Conservation (phyloP, 441 rosid species). For the Adansonia rubrostipa region DNA sequence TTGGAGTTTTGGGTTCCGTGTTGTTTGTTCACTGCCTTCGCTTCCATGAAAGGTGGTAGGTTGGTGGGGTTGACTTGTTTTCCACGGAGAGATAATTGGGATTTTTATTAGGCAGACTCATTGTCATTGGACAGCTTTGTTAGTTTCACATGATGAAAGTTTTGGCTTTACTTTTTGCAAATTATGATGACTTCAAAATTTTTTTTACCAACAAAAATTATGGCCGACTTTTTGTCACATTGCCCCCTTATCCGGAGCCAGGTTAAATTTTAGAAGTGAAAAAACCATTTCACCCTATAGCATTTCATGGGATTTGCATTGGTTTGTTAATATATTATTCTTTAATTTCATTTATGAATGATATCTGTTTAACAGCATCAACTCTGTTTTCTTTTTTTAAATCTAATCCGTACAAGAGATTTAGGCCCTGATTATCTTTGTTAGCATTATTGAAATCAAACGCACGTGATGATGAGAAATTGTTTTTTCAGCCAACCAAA, state of each 20-base stretch:
- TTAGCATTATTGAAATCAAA: slow-evolving; percentile 14
- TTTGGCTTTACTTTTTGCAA: slow-evolving; percentile 28
- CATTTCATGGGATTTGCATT: slow-evolving; percentile 9
- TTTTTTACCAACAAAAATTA: background rate
- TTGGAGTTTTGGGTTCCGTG: slow-evolving; percentile 29
- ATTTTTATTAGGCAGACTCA: slow-evolving; percentile 29
- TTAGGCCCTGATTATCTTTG: background rate
- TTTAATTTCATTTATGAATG: slow-evolving; percentile 9
- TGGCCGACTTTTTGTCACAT: slow-evolving; percentile 33
- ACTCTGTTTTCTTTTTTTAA: background rate
- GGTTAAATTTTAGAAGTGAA: slow-evolving; percentile 7
- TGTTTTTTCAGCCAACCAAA: background rate
- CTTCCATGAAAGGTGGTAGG: slow-evolving; percentile 75
- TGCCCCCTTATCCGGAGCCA: slow-evolving; percentile 35
- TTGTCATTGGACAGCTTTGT: slow-evolving; percentile 33
- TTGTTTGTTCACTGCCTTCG: slow-evolving; percentile 23
- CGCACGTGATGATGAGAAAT: background rate
- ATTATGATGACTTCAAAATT: slow-evolving; percentile 19
- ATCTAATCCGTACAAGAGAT: slow-evolving; percentile 2
- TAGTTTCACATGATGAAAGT: slow-evolving; percentile 28
- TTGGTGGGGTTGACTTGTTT: slow-evolving; percentile 78
- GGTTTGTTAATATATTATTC: slow-evolving; percentile 11
- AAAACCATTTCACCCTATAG: background rate
- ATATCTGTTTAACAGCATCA: slow-evolving; percentile 15
- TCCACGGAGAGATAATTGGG: slow-evolving; percentile 26